phyloP scores from a whole-genome alignment of 805 yeast genomes.

The Yarrowia keelungensis region DNA sequence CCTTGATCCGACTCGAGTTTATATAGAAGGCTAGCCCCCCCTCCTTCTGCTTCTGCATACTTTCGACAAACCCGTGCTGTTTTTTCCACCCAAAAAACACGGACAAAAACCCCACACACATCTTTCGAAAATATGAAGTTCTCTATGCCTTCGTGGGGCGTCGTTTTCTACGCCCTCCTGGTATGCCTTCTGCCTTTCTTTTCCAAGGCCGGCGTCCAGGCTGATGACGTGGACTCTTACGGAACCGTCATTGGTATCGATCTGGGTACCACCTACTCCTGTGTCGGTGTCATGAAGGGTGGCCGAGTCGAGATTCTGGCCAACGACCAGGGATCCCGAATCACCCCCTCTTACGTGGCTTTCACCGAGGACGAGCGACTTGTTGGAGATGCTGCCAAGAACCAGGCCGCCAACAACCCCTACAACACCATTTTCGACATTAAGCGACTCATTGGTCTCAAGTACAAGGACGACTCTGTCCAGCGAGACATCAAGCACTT shows the following conservation, averaged over 20 bases:
- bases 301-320: slow-evolving; percentile 93
- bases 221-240: slow-evolving; percentile 52
- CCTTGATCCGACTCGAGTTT: slow-evolving; percentile 38
- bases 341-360: slow-evolving; percentile 94
- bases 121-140: slow-evolving; percentile 34
- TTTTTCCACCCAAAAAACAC: neutral
- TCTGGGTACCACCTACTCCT: slow-evolving; percentile 96
- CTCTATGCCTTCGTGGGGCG: slow-evolving; percentile 45
- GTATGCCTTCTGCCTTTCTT: slow-evolving; percentile 51
- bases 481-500: slow-evolving; percentile 82
- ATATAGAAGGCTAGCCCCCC: slow-evolving; percentile 34
- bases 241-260: slow-evolving; percentile 86
- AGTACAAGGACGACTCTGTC: slow-evolving; percentile 76
- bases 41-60: slow-evolving; percentile 6
- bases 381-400: slow-evolving; percentile 96
- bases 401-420: slow-evolving; percentile 92
- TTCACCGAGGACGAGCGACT: slow-evolving; percentile 91
- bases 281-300: slow-evolving; percentile 87
- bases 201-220: slow-evolving; percentile 44
- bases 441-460: slow-evolving; percentile 88
- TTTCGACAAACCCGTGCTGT: slow-evolving; percentile 35
- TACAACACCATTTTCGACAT: slow-evolving; percentile 87
- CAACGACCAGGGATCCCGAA: slow-evolving; percentile 96
- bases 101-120: slow-evolving; percentile 13
- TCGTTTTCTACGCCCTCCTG: slow-evolving; percentile 49